A percentile compares a stretch with the other conserved stretches of the same genome.
Evolutionary conservation across 1,284 basidiomycete genomes (phyloP).

Genomic region (Melampsora abietis-canadensis): DNA sequence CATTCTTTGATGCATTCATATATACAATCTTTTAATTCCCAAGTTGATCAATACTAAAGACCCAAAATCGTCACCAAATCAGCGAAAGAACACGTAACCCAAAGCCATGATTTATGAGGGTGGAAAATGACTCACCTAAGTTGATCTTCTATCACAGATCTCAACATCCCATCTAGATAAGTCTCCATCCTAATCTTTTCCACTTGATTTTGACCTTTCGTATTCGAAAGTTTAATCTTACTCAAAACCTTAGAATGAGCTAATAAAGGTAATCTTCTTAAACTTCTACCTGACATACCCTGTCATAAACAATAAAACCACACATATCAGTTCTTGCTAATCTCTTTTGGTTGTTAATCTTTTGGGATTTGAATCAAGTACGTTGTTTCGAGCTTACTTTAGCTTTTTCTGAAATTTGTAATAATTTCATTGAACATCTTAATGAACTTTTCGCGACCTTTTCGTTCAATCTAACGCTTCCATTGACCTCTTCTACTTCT

Average conservation of each 20-base stretch:
- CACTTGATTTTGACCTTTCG: too few species aligned
- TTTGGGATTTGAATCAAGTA: background rate
- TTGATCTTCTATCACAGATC: slow-evolving; percentile 5
- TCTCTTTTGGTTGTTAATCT: background rate
- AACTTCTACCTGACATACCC: slow-evolving; percentile 82
- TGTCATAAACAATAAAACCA: slow-evolving; percentile 52
- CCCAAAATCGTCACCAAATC: too few species aligned
- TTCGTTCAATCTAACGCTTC: background rate
- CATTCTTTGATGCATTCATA: too few species aligned
- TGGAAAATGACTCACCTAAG: background rate
- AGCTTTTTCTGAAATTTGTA: slow-evolving; percentile 67
- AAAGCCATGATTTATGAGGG: too few species aligned
- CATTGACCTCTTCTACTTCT: background rate
- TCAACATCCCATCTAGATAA: background rate
- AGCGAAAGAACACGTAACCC: too few species aligned
- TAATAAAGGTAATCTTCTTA: slow-evolving; percentile 84
- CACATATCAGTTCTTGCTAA: slow-evolving; percentile 53
- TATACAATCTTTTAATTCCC: too few species aligned
- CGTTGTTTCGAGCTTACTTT: slow-evolving; percentile 59
- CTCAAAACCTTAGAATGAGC: slow-evolving; percentile 65
- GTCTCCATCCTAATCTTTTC: slow-evolving; percentile 1
- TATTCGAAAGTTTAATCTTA: background rate
- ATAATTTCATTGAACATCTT: slow-evolving; percentile 54
- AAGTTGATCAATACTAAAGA: too few species aligned
- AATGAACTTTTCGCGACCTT: background rate